Conservation (phyloP, 306 rosid genomes). For the Macrotyloma uniflorum region DNA sequence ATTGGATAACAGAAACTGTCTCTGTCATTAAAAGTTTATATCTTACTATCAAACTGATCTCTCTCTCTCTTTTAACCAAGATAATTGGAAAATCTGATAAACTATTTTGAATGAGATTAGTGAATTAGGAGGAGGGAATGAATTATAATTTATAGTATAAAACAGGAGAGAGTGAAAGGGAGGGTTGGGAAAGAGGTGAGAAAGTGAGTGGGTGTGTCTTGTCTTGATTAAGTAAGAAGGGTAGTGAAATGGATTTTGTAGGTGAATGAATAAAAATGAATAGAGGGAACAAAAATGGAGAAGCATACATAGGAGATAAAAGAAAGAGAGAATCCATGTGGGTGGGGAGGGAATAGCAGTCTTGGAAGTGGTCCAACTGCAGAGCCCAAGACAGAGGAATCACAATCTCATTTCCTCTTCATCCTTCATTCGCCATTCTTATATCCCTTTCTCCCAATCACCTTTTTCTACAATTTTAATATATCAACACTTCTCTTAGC, state of each 20-base stretch:
- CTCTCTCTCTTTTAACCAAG: no score
- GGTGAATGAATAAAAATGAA: slow-evolving; percentile 21
- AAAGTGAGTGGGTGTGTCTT: no score
- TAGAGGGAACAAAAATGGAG: slow-evolving; percentile 32
- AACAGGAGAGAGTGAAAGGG: neutral
- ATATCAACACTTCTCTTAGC: slow-evolving; percentile 34
- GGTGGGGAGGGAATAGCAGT: slow-evolving; percentile 50
- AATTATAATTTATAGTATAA: no score
- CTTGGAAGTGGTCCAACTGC: slow-evolving; percentile 58
- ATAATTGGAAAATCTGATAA: no score
- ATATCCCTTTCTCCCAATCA: slow-evolving; percentile 59
- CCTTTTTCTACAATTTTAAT: slow-evolving; percentile 36
- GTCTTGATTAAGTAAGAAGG: neutral
- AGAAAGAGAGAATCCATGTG: slow-evolving; percentile 53
- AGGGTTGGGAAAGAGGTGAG: neutral
- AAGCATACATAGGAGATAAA: slow-evolving; percentile 17
- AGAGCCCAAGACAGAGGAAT: slow-evolving; percentile 55
- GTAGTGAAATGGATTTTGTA: slow-evolving; percentile 23
- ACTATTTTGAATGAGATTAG: no score
- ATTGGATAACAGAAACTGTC: no score
- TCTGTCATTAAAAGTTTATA: no score
- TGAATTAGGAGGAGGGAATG: no score
- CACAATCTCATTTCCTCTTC: slow-evolving; percentile 61
- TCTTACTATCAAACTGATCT: no score
- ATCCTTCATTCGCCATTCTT: slow-evolving; percentile 70